These are phyloP conservation scores for Hericium alpestre DNA, from an alignment of 768 basidiomycete species.

Conservation along the genomic window DNA sequence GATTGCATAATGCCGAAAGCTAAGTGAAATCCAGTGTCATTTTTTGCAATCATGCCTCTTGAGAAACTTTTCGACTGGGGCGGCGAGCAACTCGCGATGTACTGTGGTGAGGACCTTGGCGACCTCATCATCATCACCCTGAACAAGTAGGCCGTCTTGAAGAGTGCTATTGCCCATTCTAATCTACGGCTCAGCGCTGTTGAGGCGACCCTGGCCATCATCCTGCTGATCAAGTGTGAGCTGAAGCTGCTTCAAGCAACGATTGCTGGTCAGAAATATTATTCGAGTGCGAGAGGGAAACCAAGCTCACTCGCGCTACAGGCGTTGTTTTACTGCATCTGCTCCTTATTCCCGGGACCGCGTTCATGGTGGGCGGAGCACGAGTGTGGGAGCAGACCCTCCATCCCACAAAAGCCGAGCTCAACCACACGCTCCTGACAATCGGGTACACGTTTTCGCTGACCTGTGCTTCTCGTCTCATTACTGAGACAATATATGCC, in stretches of 20 bases:
- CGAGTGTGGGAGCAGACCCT: constrained; percentile 56
- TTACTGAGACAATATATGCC: background rate
- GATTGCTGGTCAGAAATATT: constrained; percentile 38
- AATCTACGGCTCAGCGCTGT: constrained; percentile 35
- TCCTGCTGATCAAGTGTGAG: constrained; percentile 61
- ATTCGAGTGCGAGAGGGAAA: too few species aligned
- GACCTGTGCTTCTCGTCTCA: background rate
- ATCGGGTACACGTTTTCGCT: constrained; percentile 40
- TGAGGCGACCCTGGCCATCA: constrained; percentile 62
- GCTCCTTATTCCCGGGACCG: constrained; percentile 56
- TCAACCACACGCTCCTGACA: constrained; percentile 60
- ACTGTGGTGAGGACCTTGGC: constrained; percentile 47
- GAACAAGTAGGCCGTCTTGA: constrained; percentile 40
- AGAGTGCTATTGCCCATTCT: background rate
- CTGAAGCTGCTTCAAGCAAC: constrained; percentile 59
- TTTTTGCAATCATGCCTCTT: constrained; percentile 56
- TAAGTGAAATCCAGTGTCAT: constrained; percentile 34
- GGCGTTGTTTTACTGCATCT: constrained; percentile 72
- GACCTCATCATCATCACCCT: constrained; percentile 56
- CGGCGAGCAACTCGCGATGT: constrained; percentile 44
- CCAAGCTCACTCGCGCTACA: constrained; percentile 11
- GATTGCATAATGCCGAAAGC: background rate
- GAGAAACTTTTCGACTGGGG: constrained; percentile 60
- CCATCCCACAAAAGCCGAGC: constrained; percentile 50
- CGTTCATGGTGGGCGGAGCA: constrained; percentile 67